Conservation (phyloP, 768 basidiomycete genomes). For the Suillus weaverae region DNA sequence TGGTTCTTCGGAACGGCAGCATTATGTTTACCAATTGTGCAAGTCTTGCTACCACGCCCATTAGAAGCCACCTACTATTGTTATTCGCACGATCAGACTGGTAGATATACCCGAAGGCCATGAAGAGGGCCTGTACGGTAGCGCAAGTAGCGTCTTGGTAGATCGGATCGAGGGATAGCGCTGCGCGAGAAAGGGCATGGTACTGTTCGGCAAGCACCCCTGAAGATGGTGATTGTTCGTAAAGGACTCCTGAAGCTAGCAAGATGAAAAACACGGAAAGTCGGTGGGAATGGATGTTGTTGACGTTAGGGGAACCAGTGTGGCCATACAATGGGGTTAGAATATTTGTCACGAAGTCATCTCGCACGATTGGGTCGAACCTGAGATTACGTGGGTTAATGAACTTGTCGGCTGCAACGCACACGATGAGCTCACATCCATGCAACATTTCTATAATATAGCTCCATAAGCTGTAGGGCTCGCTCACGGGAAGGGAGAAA, state of each 20-base stretch:
- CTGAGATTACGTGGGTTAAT: constrained; percentile 26
- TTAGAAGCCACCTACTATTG: constrained; percentile 50
- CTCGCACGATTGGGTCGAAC: constrained; percentile 44
- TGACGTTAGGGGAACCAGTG: constrained; percentile 31
- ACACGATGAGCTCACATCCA: constrained; percentile 44
- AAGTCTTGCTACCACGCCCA: constrained; percentile 43
- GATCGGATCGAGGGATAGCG: constrained; percentile 47
- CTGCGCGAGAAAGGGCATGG: constrained; percentile 48
- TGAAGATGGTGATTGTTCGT: constrained; percentile 39
- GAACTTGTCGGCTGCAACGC: background rate
- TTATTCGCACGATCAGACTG: constrained; percentile 42
- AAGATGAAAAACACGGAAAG: constrained; percentile 55
- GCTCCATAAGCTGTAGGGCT: constrained; percentile 40
- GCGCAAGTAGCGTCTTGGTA: constrained; percentile 44
- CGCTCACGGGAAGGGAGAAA: constrained; percentile 42
- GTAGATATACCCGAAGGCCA: constrained; percentile 43
- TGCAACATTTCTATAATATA: constrained; percentile 45
- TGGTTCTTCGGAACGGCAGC: background rate
- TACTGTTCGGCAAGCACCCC: constrained; percentile 39
- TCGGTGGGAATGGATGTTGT: constrained; percentile 43
- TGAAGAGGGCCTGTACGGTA: constrained; percentile 48
- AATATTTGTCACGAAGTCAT: constrained; percentile 43
- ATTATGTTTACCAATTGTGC: constrained; percentile 43
- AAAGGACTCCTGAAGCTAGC: constrained; percentile 47
- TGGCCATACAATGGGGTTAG: constrained; percentile 44